A percentile compares a stretch with the other conserved stretches of the same genome.
phyloP scores from a whole-genome alignment of 1,284 basidiomycete genomes.

The Kalmanozyma brasiliensis region DNA sequence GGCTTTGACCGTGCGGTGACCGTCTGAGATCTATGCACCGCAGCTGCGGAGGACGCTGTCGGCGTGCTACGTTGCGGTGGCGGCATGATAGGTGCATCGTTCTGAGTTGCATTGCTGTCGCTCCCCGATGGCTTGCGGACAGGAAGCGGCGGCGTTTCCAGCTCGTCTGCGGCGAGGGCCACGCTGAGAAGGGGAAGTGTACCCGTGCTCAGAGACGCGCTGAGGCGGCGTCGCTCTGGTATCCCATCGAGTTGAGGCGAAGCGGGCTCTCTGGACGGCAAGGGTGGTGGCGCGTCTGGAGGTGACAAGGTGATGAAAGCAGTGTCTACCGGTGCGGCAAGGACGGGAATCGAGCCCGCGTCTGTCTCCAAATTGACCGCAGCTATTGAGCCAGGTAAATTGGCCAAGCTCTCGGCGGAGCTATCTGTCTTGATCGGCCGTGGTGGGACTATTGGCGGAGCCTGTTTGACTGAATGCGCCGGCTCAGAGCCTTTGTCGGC shows the following conservation, averaged over 20 bases:
- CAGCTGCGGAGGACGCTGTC: neutral
- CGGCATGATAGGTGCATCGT: slow-evolving; percentile 22
- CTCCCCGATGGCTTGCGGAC: slow-evolving; percentile 11
- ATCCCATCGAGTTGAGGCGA: neutral
- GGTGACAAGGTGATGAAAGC: slow-evolving; percentile 3
- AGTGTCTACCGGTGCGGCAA: neutral
- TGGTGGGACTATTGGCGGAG: slow-evolving; percentile 29
- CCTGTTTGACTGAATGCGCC: slow-evolving; percentile 20
- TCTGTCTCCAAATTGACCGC: slow-evolving; percentile 23
- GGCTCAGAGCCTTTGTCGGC: slow-evolving; percentile 6
- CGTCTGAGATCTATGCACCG: slow-evolving; percentile 30
- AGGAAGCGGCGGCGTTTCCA: slow-evolving; percentile 20
- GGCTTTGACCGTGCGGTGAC: slow-evolving; percentile 27
- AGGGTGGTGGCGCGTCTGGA: slow-evolving; percentile 17
- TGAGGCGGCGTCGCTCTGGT: slow-evolving; percentile 20
- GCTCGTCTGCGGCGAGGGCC: slow-evolving; percentile 5
- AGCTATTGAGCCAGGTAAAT: slow-evolving; percentile 22
- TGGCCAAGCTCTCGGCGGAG: slow-evolving; percentile 28
- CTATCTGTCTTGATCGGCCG: slow-evolving; percentile 32
- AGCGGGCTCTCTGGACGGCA: slow-evolving; percentile 16
- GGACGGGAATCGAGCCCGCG: slow-evolving; percentile 5
- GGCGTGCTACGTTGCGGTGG: slow-evolving; percentile 32
- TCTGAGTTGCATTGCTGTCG: slow-evolving; percentile 7
- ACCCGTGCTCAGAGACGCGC: slow-evolving; percentile 38
- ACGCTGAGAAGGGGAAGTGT: slow-evolving; percentile 18